These are phyloP conservation scores for Saccharomyces hybrid DNA, from an alignment of 1,139 yeast genomes.

Conservation along the genomic window DNA sequence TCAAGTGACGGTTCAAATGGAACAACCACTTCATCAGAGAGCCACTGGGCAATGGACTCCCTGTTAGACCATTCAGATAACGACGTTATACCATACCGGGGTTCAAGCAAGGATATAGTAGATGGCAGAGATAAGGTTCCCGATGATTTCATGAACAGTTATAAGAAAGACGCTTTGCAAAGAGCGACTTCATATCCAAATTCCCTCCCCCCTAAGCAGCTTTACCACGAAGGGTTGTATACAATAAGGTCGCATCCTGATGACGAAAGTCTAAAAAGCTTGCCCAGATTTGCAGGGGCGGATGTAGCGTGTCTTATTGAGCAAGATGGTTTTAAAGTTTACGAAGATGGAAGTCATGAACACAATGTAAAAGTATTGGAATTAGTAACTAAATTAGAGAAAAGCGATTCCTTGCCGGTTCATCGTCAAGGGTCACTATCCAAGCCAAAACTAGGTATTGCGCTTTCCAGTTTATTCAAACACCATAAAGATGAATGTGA, in stretches of 20 bases:
- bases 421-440: slow-evolving; percentile 11
- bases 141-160: not conserved
- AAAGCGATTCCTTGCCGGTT: not conserved
- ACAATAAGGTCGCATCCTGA: slow-evolving; percentile 3
- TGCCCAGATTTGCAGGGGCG: not conserved
- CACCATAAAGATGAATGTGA: slow-evolving; percentile 19
- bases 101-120: not conserved
- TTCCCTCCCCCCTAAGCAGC: not conserved
- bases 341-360: slow-evolving; percentile 15
- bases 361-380: slow-evolving; percentile 11
- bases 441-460: slow-evolving; percentile 15
- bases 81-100: not conserved
- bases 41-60: not conserved
- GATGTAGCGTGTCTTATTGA: slow-evolving; percentile 6
- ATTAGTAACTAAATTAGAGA: slow-evolving; percentile 1
- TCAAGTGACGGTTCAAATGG: not conserved
- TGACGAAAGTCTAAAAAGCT: not conserved
- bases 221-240: not conserved
- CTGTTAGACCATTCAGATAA: not conserved
- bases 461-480: slow-evolving; percentile 17
- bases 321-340: slow-evolving; percentile 11
- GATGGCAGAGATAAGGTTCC: not conserved
- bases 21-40: not conserved
- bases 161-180: not conserved
- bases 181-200: not conserved